Percentiles rank a stretch among this genome's conserved stretches.
These are phyloP conservation scores for Taphrina flavorubra DNA, from an alignment of 1,139 yeast species.

Conservation along the genomic window DNA sequence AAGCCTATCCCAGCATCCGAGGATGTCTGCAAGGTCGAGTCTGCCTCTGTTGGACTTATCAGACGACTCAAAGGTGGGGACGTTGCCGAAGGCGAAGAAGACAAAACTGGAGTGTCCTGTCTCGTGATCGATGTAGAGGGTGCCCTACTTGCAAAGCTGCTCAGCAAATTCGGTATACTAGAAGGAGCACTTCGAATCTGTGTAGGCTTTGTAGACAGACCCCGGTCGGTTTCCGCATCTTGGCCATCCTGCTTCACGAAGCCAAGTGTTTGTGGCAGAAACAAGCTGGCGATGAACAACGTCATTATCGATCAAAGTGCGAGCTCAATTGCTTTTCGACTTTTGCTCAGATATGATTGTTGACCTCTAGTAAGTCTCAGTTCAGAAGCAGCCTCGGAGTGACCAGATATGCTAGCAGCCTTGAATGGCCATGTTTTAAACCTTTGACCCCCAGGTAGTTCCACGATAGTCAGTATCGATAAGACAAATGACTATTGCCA, in stretches of 20 bases:
- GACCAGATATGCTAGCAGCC: too few species aligned
- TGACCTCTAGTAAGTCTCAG: too few species aligned
- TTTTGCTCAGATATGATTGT: too few species aligned
- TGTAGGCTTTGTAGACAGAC: neutral
- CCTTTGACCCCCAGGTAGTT: too few species aligned
- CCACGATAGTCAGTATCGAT: too few species aligned
- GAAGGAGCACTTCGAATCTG: neutral
- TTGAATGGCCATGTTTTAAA: too few species aligned
- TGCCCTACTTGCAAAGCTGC: conserved; percentile 27
- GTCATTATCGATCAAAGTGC: conserved; percentile 15
- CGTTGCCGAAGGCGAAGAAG: conserved; percentile 1
- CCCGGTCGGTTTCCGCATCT: neutral
- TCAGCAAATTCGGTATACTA: conserved; percentile 28
- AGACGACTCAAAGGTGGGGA: neutral
- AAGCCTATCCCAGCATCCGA: conserved; percentile 6
- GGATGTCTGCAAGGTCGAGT: neutral
- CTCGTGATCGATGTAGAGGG: conserved; percentile 14
- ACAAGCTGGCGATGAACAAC: conserved; percentile 24
- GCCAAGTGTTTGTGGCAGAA: conserved; percentile 32
- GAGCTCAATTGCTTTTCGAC: too few species aligned
- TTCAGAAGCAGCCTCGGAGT: too few species aligned
- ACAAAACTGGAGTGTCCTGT: conserved; percentile 16
- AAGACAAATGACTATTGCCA: too few species aligned
- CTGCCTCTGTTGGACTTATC: conserved; percentile 4
- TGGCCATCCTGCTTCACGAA: conserved; percentile 14